Conservation (phyloP, 257 asterid genomes). For the Prunella vulgaris region DNA sequence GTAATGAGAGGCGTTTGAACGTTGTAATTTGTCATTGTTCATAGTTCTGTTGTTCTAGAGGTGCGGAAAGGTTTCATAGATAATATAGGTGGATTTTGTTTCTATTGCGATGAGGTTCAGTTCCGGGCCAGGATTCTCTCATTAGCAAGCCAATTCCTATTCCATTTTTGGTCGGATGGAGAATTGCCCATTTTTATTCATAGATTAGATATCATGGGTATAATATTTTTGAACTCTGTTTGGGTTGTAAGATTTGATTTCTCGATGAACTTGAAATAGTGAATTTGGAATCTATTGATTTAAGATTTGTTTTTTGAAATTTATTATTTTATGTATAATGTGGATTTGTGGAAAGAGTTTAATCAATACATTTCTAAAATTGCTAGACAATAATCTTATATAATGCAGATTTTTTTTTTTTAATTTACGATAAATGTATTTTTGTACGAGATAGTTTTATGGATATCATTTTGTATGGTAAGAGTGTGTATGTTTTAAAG, state of each 20-base stretch:
- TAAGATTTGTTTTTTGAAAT: not conserved
- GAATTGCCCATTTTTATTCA: not conserved
- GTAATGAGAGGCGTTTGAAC: slow-evolving; percentile 22
- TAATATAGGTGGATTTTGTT: not conserved
- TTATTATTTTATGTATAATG: not conserved
- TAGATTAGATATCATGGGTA: not conserved
- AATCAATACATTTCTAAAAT: not conserved
- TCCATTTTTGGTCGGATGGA: not conserved
- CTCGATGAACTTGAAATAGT: not conserved
- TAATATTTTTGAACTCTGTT: not conserved
- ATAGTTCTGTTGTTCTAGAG: slow-evolving; percentile 14
- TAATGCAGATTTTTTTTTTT: no score
- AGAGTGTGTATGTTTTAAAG: no score
- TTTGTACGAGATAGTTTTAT: no score
- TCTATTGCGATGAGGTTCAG: not conserved
- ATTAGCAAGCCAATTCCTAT: not conserved
- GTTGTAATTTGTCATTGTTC: slow-evolving; percentile 21
- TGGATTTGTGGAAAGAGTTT: not conserved
- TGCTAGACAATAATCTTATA: not conserved
- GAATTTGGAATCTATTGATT: not conserved
- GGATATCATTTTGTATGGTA: no score
- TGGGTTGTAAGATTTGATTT: not conserved
- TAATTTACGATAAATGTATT: no score
- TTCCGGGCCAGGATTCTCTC: not conserved
- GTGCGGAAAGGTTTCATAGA: not conserved